Base-by-base conservation (phyloP, 2,329 filamentous ascomycete genomes). In the Bisporella sp. region DNA sequence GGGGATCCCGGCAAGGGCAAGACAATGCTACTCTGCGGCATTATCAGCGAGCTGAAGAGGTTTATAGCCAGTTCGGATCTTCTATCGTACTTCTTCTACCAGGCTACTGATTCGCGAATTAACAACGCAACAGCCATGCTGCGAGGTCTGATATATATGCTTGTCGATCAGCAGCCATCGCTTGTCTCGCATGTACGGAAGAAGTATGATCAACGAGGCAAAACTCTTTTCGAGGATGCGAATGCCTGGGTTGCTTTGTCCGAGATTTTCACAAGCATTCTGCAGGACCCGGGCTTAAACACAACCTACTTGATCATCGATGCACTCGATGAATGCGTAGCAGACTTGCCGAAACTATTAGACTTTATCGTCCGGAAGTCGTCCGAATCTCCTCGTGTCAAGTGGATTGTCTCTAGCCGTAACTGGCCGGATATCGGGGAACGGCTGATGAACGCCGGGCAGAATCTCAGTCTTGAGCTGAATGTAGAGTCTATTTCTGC, bases 61-160 rank as follows among this genome's bases (percentile, higher is more conserved):
- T 28, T 4, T 2, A 43, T 3, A 2, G 41, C 41, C 28, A 12
- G 2, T n/a, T n/a, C 21, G 41, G 41, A 11, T 43, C 41, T 12
- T 13, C 12, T n/a, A n/a, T 54, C 37, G 1, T 47, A 50, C 45
- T 73, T 72, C 59, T 71, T 76, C 59, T 76, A 69, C 57, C 66
- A 77, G 54, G 60, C 62, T 7, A 67, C 66, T 4, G 58, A 73
- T 40, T n/a, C 50, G 1, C 50, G 57, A 1, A 39, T 73, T 30
- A 73, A 71, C 49, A 71, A 56, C 45, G 68, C 68, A 0, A 64
- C 57, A 0, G 62, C 70, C 1, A 67, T 75, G 0, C 54, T 77
- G 1, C 65, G 69, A 0, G 71, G 74, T 0, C 61, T 78, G 0
- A 60, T 76, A 0, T 72, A 65, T 32, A 33, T 68, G 9, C 59